These are phyloP conservation scores for Ilex aquifolium DNA, from an alignment of 257 asterid genomes.

Conservation along the genomic window DNA sequence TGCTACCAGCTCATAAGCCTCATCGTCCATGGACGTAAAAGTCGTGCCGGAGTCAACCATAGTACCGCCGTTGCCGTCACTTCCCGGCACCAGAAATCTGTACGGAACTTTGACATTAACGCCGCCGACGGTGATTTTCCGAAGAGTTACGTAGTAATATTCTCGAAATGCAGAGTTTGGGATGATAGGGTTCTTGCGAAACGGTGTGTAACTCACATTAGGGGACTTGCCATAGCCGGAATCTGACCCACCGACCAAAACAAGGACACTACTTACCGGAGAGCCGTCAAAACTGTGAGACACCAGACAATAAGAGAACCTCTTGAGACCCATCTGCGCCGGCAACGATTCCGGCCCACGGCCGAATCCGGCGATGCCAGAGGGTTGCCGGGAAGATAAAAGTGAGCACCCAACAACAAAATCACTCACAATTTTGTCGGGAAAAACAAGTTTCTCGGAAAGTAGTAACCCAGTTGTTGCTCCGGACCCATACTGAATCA, in stretches of 20 bases:
- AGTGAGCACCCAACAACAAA: slow-evolving; percentile 48
- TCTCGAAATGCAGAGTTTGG: slow-evolving; percentile 26
- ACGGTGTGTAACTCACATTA: slow-evolving; percentile 34
- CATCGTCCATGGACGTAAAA: slow-evolving; percentile 37
- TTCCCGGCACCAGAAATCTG: slow-evolving; percentile 32
- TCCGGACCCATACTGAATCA: slow-evolving; percentile 39
- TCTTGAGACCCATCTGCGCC: slow-evolving; percentile 35
- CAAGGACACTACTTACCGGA: slow-evolving; percentile 31
- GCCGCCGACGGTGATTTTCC: slow-evolving; percentile 49
- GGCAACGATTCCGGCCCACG: slow-evolving; percentile 48
- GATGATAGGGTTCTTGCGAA: slow-evolving; percentile 18
- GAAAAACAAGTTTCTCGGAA: slow-evolving; percentile 29
- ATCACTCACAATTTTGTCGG: slow-evolving; percentile 13
- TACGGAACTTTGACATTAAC: slow-evolving; percentile 34
- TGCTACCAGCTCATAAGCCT: slow-evolving; percentile 25
- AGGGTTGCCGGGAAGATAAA: slow-evolving; percentile 26
- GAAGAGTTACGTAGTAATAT: slow-evolving; percentile 37
- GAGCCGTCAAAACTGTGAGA: slow-evolving; percentile 46
- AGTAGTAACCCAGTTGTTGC: slow-evolving; percentile 37
- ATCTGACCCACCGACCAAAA: slow-evolving; percentile 14
- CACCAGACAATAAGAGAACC: slow-evolving; percentile 46
- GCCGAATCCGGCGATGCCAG: slow-evolving; percentile 60
- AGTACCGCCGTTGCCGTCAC: slow-evolving; percentile 48
- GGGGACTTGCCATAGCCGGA: background rate
- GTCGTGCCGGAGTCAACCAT: slow-evolving; percentile 54